Percentiles rank a stretch among this genome's conserved stretches.
Evolutionary conservation across 2,329 filamentous ascomycete species (phyloP).

Genomic region (Trichoderma sp.): DNA sequence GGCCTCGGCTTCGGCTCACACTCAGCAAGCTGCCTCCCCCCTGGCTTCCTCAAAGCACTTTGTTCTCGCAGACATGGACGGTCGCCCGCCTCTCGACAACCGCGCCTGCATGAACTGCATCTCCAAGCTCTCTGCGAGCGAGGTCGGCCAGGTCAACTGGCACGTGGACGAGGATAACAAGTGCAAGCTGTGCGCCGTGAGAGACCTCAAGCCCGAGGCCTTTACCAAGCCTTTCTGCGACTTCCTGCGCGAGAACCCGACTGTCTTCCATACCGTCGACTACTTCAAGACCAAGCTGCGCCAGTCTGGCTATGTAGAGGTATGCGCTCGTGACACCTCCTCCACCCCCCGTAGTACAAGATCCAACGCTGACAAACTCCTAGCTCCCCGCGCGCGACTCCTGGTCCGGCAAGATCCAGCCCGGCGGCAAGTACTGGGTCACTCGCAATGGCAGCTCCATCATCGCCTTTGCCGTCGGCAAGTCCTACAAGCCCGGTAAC

Average conservation of each 20-base stretch:
- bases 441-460: slow-evolving; percentile 82
- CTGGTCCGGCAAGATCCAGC: slow-evolving; percentile 70
- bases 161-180: slow-evolving; percentile 25
- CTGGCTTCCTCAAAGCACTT: slow-evolving; percentile 42
- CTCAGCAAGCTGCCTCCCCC: slow-evolving; percentile 27
- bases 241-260: slow-evolving; percentile 87
- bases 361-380: not conserved
- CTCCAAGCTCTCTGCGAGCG: slow-evolving; percentile 30
- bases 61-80: slow-evolving; percentile 43
- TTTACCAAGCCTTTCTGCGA: slow-evolving; percentile 83
- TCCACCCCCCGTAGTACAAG: not conserved
- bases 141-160: slow-evolving; percentile 35
- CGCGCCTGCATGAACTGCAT: slow-evolving; percentile 41
- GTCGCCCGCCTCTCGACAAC: slow-evolving; percentile 34
- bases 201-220: slow-evolving; percentile 49
- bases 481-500: slow-evolving; percentile 77
- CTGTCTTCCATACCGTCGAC: slow-evolving; percentile 85
- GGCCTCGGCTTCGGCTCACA: not conserved
- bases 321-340: slow-evolving; percentile 32
- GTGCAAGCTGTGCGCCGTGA: slow-evolving; percentile 40
- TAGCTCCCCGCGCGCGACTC: slow-evolving; percentile 73
- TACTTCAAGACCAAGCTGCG: slow-evolving; percentile 72
- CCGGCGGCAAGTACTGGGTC: slow-evolving; percentile 85
- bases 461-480: slow-evolving; percentile 81
- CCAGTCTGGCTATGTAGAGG: slow-evolving; percentile 69